Evolutionary conservation across 306 rosid genomes (phyloP).

Genomic region (Leucaena leucocephala): DNA sequence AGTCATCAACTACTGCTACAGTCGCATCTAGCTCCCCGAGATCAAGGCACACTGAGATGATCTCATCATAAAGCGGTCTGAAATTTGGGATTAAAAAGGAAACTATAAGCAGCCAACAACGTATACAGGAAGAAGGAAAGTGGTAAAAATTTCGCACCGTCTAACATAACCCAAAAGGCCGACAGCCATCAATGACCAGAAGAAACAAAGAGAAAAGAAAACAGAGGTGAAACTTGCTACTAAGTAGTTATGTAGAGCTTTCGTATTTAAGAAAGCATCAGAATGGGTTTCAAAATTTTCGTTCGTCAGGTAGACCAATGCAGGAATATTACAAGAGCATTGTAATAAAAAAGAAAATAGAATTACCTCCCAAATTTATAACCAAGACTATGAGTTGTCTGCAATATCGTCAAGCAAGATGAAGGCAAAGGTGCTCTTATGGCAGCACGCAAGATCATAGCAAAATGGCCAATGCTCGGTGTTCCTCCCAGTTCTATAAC

Average conservation of each 20-base stretch:
- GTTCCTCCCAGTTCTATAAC: constrained; percentile 88
- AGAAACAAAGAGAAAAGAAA: not conserved
- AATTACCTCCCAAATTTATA: constrained; percentile 84
- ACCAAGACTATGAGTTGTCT: constrained; percentile 82
- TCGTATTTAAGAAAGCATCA: not conserved
- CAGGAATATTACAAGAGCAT: not conserved
- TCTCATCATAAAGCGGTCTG: constrained; percentile 87
- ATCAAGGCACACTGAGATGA: constrained; percentile 75
- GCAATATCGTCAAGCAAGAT: constrained; percentile 85
- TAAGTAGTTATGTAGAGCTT: not conserved
- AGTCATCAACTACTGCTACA: constrained; percentile 87
- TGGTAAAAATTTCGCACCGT: constrained; percentile 23
- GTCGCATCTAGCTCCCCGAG: constrained; percentile 95
- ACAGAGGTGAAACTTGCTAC: not conserved
- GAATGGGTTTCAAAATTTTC: constrained; percentile 14
- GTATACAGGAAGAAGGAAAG: not conserved
- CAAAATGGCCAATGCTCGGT: constrained; percentile 92
- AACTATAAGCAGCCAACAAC: constrained; percentile 21
- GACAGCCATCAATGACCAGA: not conserved
- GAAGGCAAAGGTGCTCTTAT: constrained; percentile 86
- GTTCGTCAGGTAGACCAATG: constrained; percentile 10
- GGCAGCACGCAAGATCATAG: constrained; percentile 87
- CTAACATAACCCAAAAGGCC: constrained; percentile 21
- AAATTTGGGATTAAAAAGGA: constrained; percentile 29
- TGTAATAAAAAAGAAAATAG: constrained; percentile 27